These are phyloP conservation scores for Cynanchum wilfordii DNA, from an alignment of 257 asterid species.

Conservation along the genomic window DNA sequence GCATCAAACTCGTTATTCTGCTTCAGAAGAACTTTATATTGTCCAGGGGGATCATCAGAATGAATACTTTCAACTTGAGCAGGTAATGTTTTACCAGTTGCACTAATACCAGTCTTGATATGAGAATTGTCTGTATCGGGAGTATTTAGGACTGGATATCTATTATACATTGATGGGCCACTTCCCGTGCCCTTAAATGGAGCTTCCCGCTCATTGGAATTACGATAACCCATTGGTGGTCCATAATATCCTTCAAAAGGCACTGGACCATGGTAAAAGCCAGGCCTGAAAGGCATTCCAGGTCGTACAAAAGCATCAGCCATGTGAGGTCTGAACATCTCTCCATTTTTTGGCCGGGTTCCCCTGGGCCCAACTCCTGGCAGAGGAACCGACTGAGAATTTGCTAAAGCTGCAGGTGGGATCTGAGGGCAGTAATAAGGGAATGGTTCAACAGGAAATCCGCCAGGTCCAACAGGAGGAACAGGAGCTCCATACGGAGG, in stretches of 20 bases:
- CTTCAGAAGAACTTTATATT: slow-evolving; percentile 42
- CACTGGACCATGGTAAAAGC: slow-evolving; percentile 77
- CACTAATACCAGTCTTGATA: slow-evolving; percentile 46
- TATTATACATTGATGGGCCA: slow-evolving; percentile 54
- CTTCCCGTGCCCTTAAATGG: slow-evolving; percentile 62
- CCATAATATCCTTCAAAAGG: slow-evolving; percentile 81
- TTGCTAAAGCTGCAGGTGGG: slow-evolving; percentile 63
- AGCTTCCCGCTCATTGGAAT: slow-evolving; percentile 54
- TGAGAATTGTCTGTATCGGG: slow-evolving; percentile 53
- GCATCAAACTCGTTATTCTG: slow-evolving; percentile 42
- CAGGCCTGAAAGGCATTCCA: slow-evolving; percentile 78
- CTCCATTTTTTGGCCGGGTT: slow-evolving; percentile 74
- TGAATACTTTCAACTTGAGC: slow-evolving; percentile 45
- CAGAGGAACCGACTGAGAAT: slow-evolving; percentile 57
- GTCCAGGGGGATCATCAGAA: slow-evolving; percentile 43
- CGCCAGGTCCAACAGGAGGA: slow-evolving; percentile 66
- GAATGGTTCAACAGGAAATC: slow-evolving; percentile 73
- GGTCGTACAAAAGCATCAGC: slow-evolving; percentile 74
- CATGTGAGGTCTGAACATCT: slow-evolving; percentile 66
- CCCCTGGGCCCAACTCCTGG: slow-evolving; percentile 74
- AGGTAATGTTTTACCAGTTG: slow-evolving; percentile 35
- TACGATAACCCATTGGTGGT: slow-evolving; percentile 76
- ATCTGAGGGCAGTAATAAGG: slow-evolving; percentile 75
- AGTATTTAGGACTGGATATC: slow-evolving; percentile 47
- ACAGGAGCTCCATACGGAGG: slow-evolving; percentile 72